A percentile compares a stretch with the other conserved stretches of the same genome.
phyloP scores from a whole-genome alignment of 345 rosid genomes.

The Geranium brycei region DNA sequence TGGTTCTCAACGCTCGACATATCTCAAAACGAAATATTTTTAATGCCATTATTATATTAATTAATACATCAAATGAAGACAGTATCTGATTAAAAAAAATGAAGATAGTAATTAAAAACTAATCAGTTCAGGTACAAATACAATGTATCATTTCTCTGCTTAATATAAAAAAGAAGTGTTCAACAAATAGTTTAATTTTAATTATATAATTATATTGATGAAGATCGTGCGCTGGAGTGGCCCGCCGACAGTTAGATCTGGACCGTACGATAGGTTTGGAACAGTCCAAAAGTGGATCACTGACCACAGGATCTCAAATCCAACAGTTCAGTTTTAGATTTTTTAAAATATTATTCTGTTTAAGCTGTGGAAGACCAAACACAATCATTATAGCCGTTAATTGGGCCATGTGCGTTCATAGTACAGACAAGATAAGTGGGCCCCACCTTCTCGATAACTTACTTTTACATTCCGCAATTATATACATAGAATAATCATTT shows the following conservation, averaged over 20 bases:
- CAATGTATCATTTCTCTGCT: too few relatives aligned
- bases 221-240: constrained; percentile 20
- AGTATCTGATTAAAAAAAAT: too few relatives aligned
- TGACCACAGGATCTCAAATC: constrained; percentile 19
- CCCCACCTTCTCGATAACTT: neutral
- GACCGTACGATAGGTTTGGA: constrained; percentile 17
- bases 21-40: too few relatives aligned
- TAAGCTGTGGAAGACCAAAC: constrained; percentile 9
- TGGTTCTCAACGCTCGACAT: neutral
- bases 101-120: too few relatives aligned
- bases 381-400: constrained; percentile 24
- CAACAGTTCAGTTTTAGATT: neutral
- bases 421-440: neutral
- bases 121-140: too few relatives aligned
- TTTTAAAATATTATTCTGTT: too few relatives aligned
- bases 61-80: neutral
- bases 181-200: too few relatives aligned
- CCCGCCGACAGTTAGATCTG: constrained; percentile 34
- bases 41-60: too few relatives aligned
- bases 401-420: constrained; percentile 22
- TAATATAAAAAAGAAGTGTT: too few relatives aligned
- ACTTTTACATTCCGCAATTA: too few relatives aligned
- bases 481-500: too few relatives aligned
- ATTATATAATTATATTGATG: neutral
- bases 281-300: constrained; percentile 11